These are phyloP conservation scores for Thielaviopsis musarum DNA, from an alignment of 2,329 filamentous ascomycete species.

Conservation along the genomic window DNA sequence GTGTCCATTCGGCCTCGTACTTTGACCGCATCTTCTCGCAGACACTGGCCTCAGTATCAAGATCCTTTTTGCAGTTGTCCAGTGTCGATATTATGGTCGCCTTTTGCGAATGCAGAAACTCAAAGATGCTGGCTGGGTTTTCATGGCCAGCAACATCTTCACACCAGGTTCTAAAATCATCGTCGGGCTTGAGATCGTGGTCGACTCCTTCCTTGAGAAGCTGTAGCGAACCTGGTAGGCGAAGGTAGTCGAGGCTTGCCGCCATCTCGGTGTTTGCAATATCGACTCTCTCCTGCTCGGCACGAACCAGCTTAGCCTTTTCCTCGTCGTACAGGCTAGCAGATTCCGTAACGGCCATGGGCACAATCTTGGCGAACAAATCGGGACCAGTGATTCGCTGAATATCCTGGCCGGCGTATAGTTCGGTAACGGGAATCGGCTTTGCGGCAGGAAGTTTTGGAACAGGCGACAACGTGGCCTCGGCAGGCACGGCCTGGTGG, in stretches of 20 bases:
- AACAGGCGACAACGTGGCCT: slow-evolving; percentile 65
- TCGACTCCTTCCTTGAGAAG: slow-evolving; percentile 87
- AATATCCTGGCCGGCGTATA: slow-evolving; percentile 95
- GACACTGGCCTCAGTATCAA: slow-evolving; percentile 94
- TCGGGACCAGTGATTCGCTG: slow-evolving; percentile 93
- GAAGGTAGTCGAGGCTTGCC: slow-evolving; percentile 82
- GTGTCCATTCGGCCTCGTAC: slow-evolving; percentile 89
- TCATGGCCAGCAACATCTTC: slow-evolving; percentile 79
- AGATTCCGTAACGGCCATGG: slow-evolving; percentile 87
- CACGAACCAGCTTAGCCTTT: slow-evolving; percentile 86
- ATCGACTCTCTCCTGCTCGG: slow-evolving; percentile 86
- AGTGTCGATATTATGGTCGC: slow-evolving; percentile 54
- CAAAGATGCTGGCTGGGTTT: slow-evolving; percentile 62
- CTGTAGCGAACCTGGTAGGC: slow-evolving; percentile 74
- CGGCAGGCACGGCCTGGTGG: slow-evolving; percentile 76
- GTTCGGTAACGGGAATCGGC: slow-evolving; percentile 87
- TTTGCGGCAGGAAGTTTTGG: slow-evolving; percentile 89
- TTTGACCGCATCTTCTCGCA: slow-evolving; percentile 99
- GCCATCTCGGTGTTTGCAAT: slow-evolving; percentile 91
- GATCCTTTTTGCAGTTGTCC: slow-evolving; percentile 67
- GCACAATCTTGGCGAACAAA: slow-evolving; percentile 91
- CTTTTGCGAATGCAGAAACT: slow-evolving; percentile 62
- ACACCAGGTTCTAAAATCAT: slow-evolving; percentile 88
- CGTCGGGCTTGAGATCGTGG: slow-evolving; percentile 60
- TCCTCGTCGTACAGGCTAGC: slow-evolving; percentile 97